Conservation (phyloP, 495 filamentous ascomycete genomes). For the Annulohypoxylon moriforme region DNA sequence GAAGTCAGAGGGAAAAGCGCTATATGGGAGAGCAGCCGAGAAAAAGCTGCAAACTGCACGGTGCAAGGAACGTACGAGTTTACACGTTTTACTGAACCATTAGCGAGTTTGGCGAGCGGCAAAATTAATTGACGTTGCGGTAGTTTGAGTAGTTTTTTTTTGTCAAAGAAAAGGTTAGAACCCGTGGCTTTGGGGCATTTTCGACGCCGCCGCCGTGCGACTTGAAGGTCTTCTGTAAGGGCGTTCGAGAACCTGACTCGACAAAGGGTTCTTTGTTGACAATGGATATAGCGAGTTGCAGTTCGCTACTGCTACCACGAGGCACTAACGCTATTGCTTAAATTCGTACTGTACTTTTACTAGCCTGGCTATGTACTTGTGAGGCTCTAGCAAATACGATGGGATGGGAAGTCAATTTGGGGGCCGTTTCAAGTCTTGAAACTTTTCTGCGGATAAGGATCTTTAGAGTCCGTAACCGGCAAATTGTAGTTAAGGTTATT, state of each 20-base stretch:
- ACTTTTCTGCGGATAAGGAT: conserved; percentile 23
- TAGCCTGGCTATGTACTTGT: not conserved
- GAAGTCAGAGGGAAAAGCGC: conserved; percentile 15
- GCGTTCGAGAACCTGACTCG: conserved; percentile 20
- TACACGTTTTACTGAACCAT: conserved; percentile 7
- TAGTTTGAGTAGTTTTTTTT: conserved; percentile 13
- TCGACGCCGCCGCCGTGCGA: conserved; percentile 19
- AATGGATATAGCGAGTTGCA: not conserved
- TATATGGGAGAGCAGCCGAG: conserved; percentile 23
- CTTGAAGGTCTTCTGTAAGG: conserved; percentile 17
- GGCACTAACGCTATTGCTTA: not conserved
- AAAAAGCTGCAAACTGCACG: conserved; percentile 12
- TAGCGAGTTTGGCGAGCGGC: conserved; percentile 35
- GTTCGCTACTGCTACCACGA: not conserved
- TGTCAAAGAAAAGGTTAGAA: conserved; percentile 22
- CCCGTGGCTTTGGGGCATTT: conserved; percentile 18
- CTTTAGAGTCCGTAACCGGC: not conserved
- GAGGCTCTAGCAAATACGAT: conserved; percentile 17
- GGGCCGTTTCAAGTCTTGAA: conserved; percentile 40
- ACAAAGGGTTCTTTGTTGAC: not conserved
- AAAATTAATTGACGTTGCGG: conserved; percentile 27
- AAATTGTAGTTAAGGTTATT: conserved; percentile 2
- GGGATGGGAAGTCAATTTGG: conserved; percentile 37
- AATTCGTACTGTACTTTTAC: conserved; percentile 4
- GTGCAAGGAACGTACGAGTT: conserved; percentile 22